Conservation (phyloP, 306 rosid species). For the Cicer bijugum region DNA sequence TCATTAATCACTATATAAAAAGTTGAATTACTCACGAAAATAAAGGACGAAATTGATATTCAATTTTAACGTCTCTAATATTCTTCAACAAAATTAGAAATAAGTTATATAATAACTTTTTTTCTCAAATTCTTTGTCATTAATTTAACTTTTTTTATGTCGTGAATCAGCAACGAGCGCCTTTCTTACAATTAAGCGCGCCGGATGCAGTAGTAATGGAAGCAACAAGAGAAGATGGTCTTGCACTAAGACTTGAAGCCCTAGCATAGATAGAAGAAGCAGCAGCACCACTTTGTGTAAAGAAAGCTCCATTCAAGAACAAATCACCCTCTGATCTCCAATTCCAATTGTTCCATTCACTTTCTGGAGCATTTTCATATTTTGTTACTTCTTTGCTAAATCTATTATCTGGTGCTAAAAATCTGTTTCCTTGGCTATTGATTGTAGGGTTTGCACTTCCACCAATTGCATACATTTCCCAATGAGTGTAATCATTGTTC, state of each 20-base stretch:
- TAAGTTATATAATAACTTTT: too few relatives aligned
- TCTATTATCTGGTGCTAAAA: slow-evolving; percentile 66
- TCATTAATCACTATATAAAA: not conserved
- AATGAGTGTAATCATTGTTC: slow-evolving; percentile 91
- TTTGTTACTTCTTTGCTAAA: slow-evolving; percentile 79
- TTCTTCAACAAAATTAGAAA: too few relatives aligned
- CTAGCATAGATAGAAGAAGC: slow-evolving; percentile 68
- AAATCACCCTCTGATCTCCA: slow-evolving; percentile 92
- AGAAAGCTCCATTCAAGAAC: slow-evolving; percentile 81
- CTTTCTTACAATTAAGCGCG: slow-evolving; percentile 69
- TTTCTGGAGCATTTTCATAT: slow-evolving; percentile 70
- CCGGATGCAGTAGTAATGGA: slow-evolving; percentile 83
- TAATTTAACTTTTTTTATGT: not conserved
- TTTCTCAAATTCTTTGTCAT: not conserved
- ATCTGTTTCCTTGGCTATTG: slow-evolving; percentile 84
- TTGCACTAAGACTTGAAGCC: slow-evolving; percentile 79
- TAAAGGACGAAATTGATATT: not conserved
- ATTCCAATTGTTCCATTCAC: slow-evolving; percentile 75
- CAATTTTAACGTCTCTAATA: too few relatives aligned
- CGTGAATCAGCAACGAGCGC: slow-evolving; percentile 58
- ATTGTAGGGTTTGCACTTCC: slow-evolving; percentile 92
- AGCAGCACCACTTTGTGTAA: slow-evolving; percentile 71
- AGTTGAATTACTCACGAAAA: not conserved
- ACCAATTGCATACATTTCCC: slow-evolving; percentile 98
- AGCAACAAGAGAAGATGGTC: slow-evolving; percentile 84